phyloP scores from a whole-genome alignment of 2,329 filamentous ascomycete genomes.

The Fonsecaea pugnacius region DNA sequence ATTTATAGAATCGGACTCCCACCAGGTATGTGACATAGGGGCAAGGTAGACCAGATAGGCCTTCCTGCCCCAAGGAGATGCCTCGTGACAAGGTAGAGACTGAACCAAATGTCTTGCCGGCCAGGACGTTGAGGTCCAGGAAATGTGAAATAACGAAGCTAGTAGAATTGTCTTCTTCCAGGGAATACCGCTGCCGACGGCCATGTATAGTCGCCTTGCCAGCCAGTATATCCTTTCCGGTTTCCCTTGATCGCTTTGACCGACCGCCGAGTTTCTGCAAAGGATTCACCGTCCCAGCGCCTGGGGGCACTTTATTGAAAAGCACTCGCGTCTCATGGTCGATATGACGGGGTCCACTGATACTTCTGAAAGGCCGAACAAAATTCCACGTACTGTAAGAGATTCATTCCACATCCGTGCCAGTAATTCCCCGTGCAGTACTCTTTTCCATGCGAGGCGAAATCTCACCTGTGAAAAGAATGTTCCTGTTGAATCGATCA shows the following conservation, averaged over 20 bases:
- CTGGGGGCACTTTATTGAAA: slow-evolving; percentile 47
- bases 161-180: slow-evolving; percentile 65
- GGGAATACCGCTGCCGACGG: slow-evolving; percentile 63
- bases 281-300: slow-evolving; percentile 47
- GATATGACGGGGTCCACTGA: slow-evolving; percentile 56
- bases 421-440: slow-evolving; percentile 52
- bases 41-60: slow-evolving; percentile 66
- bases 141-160: slow-evolving; percentile 66
- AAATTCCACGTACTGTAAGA: slow-evolving; percentile 50
- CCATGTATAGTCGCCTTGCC: slow-evolving; percentile 64
- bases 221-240: slow-evolving; percentile 42
- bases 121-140: slow-evolving; percentile 59
- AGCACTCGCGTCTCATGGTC: slow-evolving; percentile 55
- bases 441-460: slow-evolving; percentile 48
- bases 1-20: slow-evolving; percentile 59
- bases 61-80: slow-evolving; percentile 66
- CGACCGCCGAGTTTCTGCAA: slow-evolving; percentile 43
- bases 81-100: slow-evolving; percentile 63
- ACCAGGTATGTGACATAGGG: slow-evolving; percentile 61
- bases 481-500: slow-evolving; percentile 9
- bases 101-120: slow-evolving; percentile 63
- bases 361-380: slow-evolving; percentile 55
- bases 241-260: slow-evolving; percentile 49
- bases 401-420: slow-evolving; percentile 52
- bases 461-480: slow-evolving; percentile 44